These are phyloP conservation scores for Cyclotella kingstonii DNA, from an alignment of 108 stramenopile genomes.

Conservation along the genomic window DNA sequence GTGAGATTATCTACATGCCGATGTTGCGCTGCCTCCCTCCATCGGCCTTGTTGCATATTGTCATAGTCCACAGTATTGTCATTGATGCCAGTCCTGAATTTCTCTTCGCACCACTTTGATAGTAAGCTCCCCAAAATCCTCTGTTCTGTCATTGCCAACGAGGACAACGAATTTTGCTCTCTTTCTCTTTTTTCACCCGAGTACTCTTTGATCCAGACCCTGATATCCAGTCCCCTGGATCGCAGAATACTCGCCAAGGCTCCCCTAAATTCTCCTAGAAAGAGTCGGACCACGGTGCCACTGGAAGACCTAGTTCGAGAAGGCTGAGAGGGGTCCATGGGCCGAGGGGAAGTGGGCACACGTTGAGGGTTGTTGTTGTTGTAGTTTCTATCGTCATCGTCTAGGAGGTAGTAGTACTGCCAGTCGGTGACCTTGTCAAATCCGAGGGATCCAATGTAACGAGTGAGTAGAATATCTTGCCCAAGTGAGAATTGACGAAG, in stretches of 20 bases:
- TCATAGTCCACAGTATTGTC: slow-evolving; percentile 7
- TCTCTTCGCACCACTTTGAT: slow-evolving; percentile 43
- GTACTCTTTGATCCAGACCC: slow-evolving; percentile 79
- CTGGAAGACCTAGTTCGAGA: slow-evolving; percentile 62
- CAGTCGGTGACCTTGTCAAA: slow-evolving; percentile 69
- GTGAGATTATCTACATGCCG: slow-evolving; percentile 47
- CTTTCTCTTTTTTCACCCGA: slow-evolving; percentile 52
- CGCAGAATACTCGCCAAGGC: slow-evolving; percentile 43
- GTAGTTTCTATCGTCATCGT: slow-evolving; percentile 29
- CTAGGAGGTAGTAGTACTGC: slow-evolving; percentile 64
- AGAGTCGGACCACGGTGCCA: slow-evolving; percentile 76
- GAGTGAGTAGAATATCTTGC: slow-evolving; percentile 54
- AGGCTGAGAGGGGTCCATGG: slow-evolving; percentile 68
- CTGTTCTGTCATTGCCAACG: slow-evolving; percentile 56
- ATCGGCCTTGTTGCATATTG: slow-evolving; percentile 48
- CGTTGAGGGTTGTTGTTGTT: no score
- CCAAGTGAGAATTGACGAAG: slow-evolving; percentile 70
- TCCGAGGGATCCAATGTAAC: slow-evolving; percentile 73
- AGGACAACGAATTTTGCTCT: no score
- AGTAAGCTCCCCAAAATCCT: slow-evolving; percentile 50
- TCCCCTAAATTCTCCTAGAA: slow-evolving; percentile 70
- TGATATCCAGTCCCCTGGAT: slow-evolving; percentile 60
- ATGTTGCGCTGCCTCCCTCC: slow-evolving; percentile 49
- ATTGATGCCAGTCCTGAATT: slow-evolving; percentile 8
- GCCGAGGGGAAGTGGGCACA: slow-evolving; percentile 54